Percentiles rank a stretch among this genome's conserved stretches.
phyloP scores from a whole-genome alignment of 176 grass and related monocot species.

The Alopecurus myosuroides region DNA sequence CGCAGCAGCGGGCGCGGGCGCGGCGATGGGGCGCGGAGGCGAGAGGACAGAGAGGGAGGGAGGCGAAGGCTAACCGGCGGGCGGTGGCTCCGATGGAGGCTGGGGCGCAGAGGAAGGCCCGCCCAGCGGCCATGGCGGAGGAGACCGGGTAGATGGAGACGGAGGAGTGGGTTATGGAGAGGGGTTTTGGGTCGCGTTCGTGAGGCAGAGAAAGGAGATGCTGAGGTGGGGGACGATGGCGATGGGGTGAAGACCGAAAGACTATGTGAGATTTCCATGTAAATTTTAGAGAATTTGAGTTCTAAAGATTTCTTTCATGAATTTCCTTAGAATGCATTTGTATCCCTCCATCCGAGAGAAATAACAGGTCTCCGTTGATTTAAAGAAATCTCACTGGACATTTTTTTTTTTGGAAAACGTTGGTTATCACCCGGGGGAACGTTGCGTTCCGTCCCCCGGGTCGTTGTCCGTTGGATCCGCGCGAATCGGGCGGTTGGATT shows the following conservation, averaged over 20 bases:
- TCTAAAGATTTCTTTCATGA: background rate
- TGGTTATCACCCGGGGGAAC: too few relatives aligned
- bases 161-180: background rate
- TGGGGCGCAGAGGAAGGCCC: slow-evolving; percentile 59
- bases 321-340: background rate
- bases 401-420: too few relatives aligned
- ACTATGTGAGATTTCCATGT: background rate
- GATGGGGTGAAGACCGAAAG: background rate
- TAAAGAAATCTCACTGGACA: background rate
- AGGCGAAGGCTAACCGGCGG: slow-evolving; percentile 17
- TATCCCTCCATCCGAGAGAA: background rate
- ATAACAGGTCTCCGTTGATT: background rate
- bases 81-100: slow-evolving; percentile 42
- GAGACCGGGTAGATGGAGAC: background rate
- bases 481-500: too few relatives aligned
- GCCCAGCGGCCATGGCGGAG: slow-evolving; percentile 73
- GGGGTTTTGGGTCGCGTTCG: slow-evolving; percentile 34
- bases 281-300: background rate
- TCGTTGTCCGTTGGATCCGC: too few relatives aligned
- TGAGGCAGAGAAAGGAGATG: slow-evolving; percentile 15
- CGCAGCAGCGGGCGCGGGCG: slow-evolving; percentile 19
- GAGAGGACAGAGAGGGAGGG: background rate
- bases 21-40: slow-evolving; percentile 7
- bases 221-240: background rate
- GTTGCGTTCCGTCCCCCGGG: too few relatives aligned